Evolutionary conservation across 805 yeast genomes (phyloP), one percentile per base, ranked within the genome.

Genomic region (Tetrapisispora pingtungensis): DNA sequence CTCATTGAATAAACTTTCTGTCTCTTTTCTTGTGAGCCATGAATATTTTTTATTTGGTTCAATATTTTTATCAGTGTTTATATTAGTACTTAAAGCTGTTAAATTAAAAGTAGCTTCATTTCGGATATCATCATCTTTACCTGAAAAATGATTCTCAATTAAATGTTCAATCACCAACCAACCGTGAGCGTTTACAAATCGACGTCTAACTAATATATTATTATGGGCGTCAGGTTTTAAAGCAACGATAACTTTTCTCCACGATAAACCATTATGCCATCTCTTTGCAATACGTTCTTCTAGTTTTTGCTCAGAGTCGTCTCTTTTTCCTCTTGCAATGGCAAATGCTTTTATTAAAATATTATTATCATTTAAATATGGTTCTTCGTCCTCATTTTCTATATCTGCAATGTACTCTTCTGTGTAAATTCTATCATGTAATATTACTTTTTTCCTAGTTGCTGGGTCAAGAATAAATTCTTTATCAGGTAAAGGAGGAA

Each of bases 171-270:
- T 67, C 0, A 83, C 85, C 1, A 77, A 78, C 95, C 95, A 84
- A 1, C 95, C 94, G 62, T 78, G 84, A 0, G 90, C 93, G 65
- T 84, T 84, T 6, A 94, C 81, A 68, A 85, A 93, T 49, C 85
- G 67, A 52, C 98, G 72, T 49, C 98, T 70, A 1, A 90, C 97
- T 24, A 86, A 72, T 26, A 93, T 88, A 56, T 88, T 90, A 56
- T 90, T 90, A 58, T 90, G 98, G 0, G 98, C 96, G 61, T 90
- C 98, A 0, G 97, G 96, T 50, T 79, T 75, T 50, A 93, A 66
- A 36, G 78, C 78, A 1, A 89, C 96, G 24, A 93, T 65, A 3
- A 93, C 96, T 63, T 90, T 90, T 36, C 97, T 69, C 98, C 98
- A 90, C 14, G 77, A 63, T 81, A 87, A 75, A 10, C 75, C 78